phyloP scores from a whole-genome alignment of 306 rosid species.

The Quercus bicolor region DNA sequence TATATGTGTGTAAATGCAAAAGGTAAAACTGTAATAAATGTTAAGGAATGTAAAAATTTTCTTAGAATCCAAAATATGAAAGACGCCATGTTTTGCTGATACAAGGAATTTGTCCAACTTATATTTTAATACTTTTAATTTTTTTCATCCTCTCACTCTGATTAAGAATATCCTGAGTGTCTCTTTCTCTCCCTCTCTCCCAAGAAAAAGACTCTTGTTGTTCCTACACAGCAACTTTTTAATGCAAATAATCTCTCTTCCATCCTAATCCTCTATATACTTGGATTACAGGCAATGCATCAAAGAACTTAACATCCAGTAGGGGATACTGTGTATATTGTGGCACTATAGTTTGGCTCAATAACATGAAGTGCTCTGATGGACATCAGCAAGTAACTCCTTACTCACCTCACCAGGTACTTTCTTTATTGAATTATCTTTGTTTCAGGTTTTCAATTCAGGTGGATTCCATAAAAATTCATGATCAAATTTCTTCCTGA shows the following conservation, averaged over 20 bases:
- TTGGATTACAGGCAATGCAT: conserved; percentile 47
- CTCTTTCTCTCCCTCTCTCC: neutral
- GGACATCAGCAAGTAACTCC: conserved; percentile 47
- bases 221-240: neutral
- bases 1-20: neutral
- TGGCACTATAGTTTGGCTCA: conserved; percentile 61
- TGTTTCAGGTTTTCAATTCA: neutral
- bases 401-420: conserved; percentile 59
- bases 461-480: neutral
- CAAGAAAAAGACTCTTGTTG: neutral
- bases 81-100: neutral
- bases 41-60: neutral
- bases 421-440: neutral
- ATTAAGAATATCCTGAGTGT: neutral
- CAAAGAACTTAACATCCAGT: conserved; percentile 42
- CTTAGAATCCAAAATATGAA: neutral
- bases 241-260: conserved; percentile 9
- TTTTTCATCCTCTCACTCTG: neutral
- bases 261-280: neutral
- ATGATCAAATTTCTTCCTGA: neutral
- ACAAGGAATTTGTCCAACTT: neutral
- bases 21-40: neutral
- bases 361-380: conserved; percentile 58
- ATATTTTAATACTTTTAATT: neutral
- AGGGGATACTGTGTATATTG: conserved; percentile 80